A percentile compares a stretch with the other conserved stretches of the same genome.
phyloP scores from a whole-genome alignment of 768 basidiomycete species.

The Phaeotremella fagi region DNA sequence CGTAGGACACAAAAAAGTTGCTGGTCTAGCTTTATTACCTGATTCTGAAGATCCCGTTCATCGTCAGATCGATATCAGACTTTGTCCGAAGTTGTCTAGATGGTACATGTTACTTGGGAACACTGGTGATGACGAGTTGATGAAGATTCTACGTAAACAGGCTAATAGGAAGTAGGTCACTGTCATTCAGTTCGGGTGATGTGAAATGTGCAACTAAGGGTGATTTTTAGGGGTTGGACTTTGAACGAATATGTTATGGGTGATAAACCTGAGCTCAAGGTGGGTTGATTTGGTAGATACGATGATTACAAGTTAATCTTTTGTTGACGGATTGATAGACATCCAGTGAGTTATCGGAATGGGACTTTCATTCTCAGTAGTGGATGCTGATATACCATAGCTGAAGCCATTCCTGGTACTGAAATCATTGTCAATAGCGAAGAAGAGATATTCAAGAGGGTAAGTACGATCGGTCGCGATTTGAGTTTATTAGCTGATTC shows the following conservation, averaged over 20 bases:
- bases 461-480: conserved; percentile 7
- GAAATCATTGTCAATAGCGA: conserved; percentile 37
- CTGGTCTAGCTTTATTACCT: conserved; percentile 32
- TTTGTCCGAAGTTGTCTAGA: conserved; percentile 31
- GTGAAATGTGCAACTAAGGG: neutral
- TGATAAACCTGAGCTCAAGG: conserved; percentile 9
- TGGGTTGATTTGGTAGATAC: conserved; percentile 1
- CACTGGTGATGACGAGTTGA: conserved; percentile 43
- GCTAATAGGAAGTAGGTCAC: conserved; percentile 19
- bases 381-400: neutral
- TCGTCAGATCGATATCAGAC: conserved; percentile 42
- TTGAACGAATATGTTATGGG: conserved; percentile 48
- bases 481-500: too few species aligned
- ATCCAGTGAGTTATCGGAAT: conserved; percentile 4
- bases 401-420: conserved; percentile 13
- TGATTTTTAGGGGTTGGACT: conserved; percentile 16
- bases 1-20: conserved; percentile 38
- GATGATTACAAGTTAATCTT: neutral
- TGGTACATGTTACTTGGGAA: conserved; percentile 44
- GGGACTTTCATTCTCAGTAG: neutral
- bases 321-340: neutral
- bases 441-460: conserved; percentile 40
- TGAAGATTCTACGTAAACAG: conserved; percentile 34
- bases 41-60: conserved; percentile 8
- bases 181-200: neutral